phyloP scores from a whole-genome alignment of 1,284 basidiomycete genomes.

The Heliocybe sulcata region DNA sequence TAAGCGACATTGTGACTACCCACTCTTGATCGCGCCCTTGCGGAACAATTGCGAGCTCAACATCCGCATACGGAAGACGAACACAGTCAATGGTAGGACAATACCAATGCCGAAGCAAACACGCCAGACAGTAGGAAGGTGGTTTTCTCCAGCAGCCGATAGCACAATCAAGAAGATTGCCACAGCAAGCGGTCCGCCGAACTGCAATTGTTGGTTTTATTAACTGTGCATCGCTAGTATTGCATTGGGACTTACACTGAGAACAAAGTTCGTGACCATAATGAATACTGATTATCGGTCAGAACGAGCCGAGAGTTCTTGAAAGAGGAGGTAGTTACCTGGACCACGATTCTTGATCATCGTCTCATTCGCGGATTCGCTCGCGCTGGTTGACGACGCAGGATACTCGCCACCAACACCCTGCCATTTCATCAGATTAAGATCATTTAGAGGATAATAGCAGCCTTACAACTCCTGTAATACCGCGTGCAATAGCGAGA shows the following conservation, averaged over 20 bases:
- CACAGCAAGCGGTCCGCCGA: conserved; percentile 66
- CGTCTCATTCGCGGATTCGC: conserved; percentile 70
- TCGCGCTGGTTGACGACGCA: conserved; percentile 59
- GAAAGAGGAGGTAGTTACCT: conserved; percentile 22
- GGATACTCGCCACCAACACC: conserved; percentile 79
- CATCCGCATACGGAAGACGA: conserved; percentile 70
- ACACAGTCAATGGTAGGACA: conserved; percentile 60
- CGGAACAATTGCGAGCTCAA: conserved; percentile 61
- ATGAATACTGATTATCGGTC: conserved; percentile 44
- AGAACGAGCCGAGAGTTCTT: conserved; percentile 6
- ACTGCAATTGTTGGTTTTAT: conserved; percentile 25
- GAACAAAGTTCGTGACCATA: conserved; percentile 69
- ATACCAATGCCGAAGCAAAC: conserved; percentile 71
- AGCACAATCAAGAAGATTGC: conserved; percentile 70
- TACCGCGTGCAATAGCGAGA: conserved; percentile 64
- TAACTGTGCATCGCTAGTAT: neutral
- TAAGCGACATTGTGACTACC: conserved; percentile 12
- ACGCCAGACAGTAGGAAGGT: conserved; percentile 70
- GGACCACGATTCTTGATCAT: conserved; percentile 56
- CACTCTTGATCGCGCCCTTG: conserved; percentile 58
- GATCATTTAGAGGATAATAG: conserved; percentile 4
- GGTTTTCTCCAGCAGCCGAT: conserved; percentile 54
- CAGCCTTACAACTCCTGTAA: conserved; percentile 57
- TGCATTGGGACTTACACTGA: conserved; percentile 29
- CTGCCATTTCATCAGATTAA: conserved; percentile 19